A percentile compares a stretch with the other conserved stretches of the same genome.
Evolutionary conservation across 257 asterid genomes (phyloP).

Genomic region (Jasminum sambac): DNA sequence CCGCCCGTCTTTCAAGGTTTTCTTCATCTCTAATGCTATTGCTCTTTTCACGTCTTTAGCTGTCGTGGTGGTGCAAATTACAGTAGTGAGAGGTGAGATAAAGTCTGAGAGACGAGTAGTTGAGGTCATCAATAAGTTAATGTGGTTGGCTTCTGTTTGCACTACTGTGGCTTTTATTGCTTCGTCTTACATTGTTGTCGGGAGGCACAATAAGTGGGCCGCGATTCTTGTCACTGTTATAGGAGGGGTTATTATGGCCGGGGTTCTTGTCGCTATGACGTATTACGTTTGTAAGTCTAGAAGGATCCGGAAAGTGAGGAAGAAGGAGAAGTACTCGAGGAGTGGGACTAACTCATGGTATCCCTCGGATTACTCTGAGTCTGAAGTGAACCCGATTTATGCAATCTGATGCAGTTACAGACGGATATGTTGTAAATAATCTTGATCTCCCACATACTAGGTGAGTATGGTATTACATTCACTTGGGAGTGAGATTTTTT

Average conservation of each 20-base stretch:
- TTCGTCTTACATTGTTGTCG: conserved; percentile 62
- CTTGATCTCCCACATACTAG: too few relatives aligned
- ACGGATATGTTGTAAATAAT: too few relatives aligned
- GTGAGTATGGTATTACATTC: too few relatives aligned
- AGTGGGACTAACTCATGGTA: conserved; percentile 39
- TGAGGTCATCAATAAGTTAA: conserved; percentile 70
- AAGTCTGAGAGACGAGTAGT: conserved; percentile 69
- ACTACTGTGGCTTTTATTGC: conserved; percentile 74
- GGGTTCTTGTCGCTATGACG: conserved; percentile 65
- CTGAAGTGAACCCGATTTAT: conserved; percentile 61
- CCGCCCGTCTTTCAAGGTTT: conserved; percentile 49
- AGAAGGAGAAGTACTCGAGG: conserved; percentile 58
- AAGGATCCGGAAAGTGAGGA: conserved; percentile 56
- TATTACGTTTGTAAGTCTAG: conserved; percentile 65
- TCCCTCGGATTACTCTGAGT: conserved; percentile 52
- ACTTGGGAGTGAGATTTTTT: too few relatives aligned
- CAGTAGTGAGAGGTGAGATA: conserved; percentile 70
- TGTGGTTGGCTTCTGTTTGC: conserved; percentile 87
- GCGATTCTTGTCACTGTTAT: conserved; percentile 57
- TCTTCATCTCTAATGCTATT: conserved; percentile 63
- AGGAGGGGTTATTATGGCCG: conserved; percentile 61
- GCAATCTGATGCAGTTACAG: conserved; percentile 49
- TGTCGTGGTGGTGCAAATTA: conserved; percentile 75
- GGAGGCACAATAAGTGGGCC: conserved; percentile 58
- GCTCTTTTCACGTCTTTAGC: conserved; percentile 80